Evolutionary conservation across 163 green algal genomes (phyloP).

Genomic region (Smithsoniella earleae): DNA sequence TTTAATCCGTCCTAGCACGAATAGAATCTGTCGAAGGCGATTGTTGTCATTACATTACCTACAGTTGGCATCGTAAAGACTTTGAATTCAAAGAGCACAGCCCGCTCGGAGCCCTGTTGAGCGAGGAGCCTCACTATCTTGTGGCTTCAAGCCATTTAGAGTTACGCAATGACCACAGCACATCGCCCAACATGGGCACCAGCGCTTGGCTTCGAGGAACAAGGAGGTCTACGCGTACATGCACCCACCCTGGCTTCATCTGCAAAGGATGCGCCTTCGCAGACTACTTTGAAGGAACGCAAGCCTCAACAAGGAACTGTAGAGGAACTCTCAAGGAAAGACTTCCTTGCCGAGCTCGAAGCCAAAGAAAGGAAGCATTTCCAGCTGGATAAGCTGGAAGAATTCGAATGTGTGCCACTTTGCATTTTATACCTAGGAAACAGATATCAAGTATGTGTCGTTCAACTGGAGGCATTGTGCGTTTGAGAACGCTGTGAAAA

Average conservation of each 20-base stretch:
- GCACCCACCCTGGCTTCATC: slow-evolving; percentile 53
- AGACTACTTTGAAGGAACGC: slow-evolving; percentile 65
- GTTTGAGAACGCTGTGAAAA: too few relatives aligned
- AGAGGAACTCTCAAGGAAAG: slow-evolving; percentile 44
- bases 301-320: slow-evolving; percentile 56
- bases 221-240: slow-evolving; percentile 70
- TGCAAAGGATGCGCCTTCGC: slow-evolving; percentile 56
- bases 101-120: too few relatives aligned
- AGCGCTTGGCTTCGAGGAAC: slow-evolving; percentile 69
- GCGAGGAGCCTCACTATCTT: too few relatives aligned
- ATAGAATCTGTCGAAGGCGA: too few relatives aligned
- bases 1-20: too few relatives aligned
- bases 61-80: too few relatives aligned
- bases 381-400: slow-evolving; percentile 41
- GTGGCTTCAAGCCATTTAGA: too few relatives aligned
- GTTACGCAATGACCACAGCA: slow-evolving; percentile 86
- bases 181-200: slow-evolving; percentile 80
- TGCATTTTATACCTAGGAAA: background rate
- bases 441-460: slow-evolving; percentile 8
- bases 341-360: slow-evolving; percentile 58
- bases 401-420: slow-evolving; percentile 60
- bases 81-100: too few relatives aligned
- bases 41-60: too few relatives aligned
- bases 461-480: slow-evolving; percentile 23
- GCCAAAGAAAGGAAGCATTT: slow-evolving; percentile 71